Evolutionary conservation across 768 basidiomycete genomes (phyloP).

Genomic region (Cytidiella melzeri): DNA sequence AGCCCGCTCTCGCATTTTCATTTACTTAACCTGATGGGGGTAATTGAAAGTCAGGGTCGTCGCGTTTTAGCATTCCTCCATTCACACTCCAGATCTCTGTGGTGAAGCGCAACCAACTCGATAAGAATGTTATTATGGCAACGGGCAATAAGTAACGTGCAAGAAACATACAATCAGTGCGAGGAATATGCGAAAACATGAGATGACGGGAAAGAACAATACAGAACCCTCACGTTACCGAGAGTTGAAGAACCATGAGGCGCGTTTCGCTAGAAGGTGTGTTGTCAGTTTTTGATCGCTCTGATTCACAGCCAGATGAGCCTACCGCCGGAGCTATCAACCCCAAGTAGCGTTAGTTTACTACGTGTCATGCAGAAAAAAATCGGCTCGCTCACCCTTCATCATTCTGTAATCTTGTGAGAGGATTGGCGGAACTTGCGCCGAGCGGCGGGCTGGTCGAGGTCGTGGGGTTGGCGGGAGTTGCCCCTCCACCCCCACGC

Average conservation of each 20-base stretch:
- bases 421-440: slow-evolving; percentile 52
- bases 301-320: slow-evolving; percentile 6
- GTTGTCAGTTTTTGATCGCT: not conserved
- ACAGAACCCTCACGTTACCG: slow-evolving; percentile 49
- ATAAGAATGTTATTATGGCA: slow-evolving; percentile 21
- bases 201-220: slow-evolving; percentile 5
- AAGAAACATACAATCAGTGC: slow-evolving; percentile 22
- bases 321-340: slow-evolving; percentile 16
- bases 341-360: not conserved
- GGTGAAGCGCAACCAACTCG: not conserved
- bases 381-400: slow-evolving; percentile 41
- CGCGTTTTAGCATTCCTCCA: not conserved
- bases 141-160: slow-evolving; percentile 25
- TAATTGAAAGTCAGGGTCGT: not conserved
- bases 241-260: slow-evolving; percentile 91
- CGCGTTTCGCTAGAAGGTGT: slow-evolving; percentile 63
- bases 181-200: slow-evolving; percentile 15
- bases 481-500: slow-evolving; percentile 71
- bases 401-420: slow-evolving; percentile 74
- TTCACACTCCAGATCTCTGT: not conserved
- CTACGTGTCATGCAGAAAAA: not conserved
- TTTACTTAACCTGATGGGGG: not conserved
- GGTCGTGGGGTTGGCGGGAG: slow-evolving; percentile 34
- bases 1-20: too few relatives aligned
- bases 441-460: slow-evolving; percentile 36